Evolutionary conservation across 352 stramenopile genomes (phyloP), one percentile per base, ranked within the genome.

Genomic region (Globisporangium apiculatum): DNA sequence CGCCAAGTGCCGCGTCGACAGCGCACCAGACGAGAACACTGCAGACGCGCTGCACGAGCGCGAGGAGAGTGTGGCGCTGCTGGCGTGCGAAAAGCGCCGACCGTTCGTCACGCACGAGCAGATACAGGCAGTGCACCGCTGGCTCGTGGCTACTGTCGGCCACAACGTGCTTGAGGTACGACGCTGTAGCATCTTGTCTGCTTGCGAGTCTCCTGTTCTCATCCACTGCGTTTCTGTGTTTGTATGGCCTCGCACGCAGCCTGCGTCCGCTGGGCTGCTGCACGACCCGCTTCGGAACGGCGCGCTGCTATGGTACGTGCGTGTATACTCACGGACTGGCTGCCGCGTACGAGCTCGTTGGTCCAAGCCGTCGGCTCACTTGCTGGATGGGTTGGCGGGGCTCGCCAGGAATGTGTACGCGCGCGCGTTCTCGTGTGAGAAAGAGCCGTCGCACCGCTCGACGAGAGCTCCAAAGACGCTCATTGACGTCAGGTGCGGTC

Each of bases 31-130:
- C 24, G 24, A 31, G 24, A 31, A 31, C 24, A 12, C 0, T 49
- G 45, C 42, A 17, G 42, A 47, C n/a, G 11, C 12, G 7, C 42
- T 47, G 42, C 42, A 10, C 11, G 42, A 47, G 24, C 42, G 42
- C 11, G 12, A 17, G 12, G 11, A 47, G 24, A 43, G 40, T 14
- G 40, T 12, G 40, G 7, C 45, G 42, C 17, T 40, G 8, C 8
- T 52, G 31, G 12, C 57, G 38, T 38, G 41, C 12, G 53, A 41
- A 12, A 65, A 60, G 40, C 37, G 60, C 46, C 41, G 41, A 11
- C 48, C 62, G 12, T 71, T 75, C 52, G 61, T 75, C 55, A 75
- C 68, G 3, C 49, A 11, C 2, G 61, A 72, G 55, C 69, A 73
- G n/a, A 72, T 73, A 15, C 48, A 65, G 3, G 38, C 45, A 8